These are phyloP conservation scores for Stemphylium beticola DNA, from an alignment of 2,329 filamentous ascomycete genomes.

Conservation along the genomic window DNA sequence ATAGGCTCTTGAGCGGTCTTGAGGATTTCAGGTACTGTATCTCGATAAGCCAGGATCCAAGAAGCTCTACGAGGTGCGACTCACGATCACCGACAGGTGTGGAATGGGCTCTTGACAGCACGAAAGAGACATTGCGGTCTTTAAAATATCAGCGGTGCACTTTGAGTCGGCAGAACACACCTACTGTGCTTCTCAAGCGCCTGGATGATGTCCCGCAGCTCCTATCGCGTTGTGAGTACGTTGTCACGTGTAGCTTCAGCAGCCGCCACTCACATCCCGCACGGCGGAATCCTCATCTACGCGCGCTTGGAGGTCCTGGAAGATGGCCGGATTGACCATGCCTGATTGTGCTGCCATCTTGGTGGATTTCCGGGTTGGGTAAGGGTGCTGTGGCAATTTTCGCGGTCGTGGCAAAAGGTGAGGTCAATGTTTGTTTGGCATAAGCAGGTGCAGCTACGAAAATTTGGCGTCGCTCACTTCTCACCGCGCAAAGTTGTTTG, in stretches of 20 bases:
- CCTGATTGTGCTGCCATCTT: constrained; percentile 45
- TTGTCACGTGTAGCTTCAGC: constrained; percentile 31
- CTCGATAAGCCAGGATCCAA: constrained; percentile 12
- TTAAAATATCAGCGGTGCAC: constrained; percentile 11
- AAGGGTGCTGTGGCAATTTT: background rate
- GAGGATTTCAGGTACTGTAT: constrained; percentile 70
- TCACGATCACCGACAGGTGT: constrained; percentile 71
- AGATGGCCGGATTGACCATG: constrained; percentile 82
- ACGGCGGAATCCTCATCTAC: constrained; percentile 86
- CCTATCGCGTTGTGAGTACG: constrained; percentile 53
- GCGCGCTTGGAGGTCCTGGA: constrained; percentile 83
- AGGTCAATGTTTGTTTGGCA: constrained; percentile 12
- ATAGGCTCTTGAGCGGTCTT: constrained; percentile 73
- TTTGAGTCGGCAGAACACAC: background rate
- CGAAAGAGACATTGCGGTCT: constrained; percentile 79
- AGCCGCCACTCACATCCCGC: constrained; percentile 65
- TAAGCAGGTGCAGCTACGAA: constrained; percentile 5
- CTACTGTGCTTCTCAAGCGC: constrained; percentile 77
- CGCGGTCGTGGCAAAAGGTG: background rate
- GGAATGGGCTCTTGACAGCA: constrained; percentile 88
- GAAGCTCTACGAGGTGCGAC: constrained; percentile 33
- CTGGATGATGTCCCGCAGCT: constrained; percentile 81
- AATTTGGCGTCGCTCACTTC: constrained; percentile 1
- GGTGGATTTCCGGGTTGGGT: background rate
- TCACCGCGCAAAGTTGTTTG: constrained; percentile 11